Base-by-base conservation (phyloP, 306 rosid species). In the Carpinus fangiana region DNA sequence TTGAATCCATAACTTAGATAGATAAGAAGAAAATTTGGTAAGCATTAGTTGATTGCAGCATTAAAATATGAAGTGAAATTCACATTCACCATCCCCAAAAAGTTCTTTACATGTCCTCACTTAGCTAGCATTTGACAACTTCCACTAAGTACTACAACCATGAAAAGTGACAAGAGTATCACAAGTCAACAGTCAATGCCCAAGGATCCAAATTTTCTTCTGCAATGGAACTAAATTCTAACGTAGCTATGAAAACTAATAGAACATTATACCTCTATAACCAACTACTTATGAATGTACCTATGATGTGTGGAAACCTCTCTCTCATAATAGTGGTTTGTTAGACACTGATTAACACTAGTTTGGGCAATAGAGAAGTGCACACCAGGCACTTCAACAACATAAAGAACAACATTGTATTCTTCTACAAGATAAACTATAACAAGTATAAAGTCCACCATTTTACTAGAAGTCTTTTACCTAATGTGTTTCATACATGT, bases 1-100 rank as follows among this genome's bases (percentile, higher is more conserved):
- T 48, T 70, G 68, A 72, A 77, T 76, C 83, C 53, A 64, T 51
- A 78, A 13, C 75, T 48, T 73, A 62, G 18, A 12, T 73, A 62
- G 18, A 12, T 38, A 28, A 62, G 51, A 67, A 41, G 8, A 20
- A 66, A 36, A 9, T 9, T 31, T 3, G 72, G 50, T 36, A 66
- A 4, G 14, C 50, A 41, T 66, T 41, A 31, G 26, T 66, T 41
- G 8, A 38, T 41, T 66, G 45, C 20, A 66, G 72, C 51, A 18
- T 38, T 43, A 17, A 41, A 26, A 3, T 18, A 41, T 41, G 23
- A 66, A 38, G 50, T 18, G 71, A 38, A 18, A 21, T 38, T 66
- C 72, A 66, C 51, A 66, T 66, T n/a, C 26, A 66, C 11, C 18
- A 17, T 36, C 72, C 72, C 9, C 41, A 41, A 10, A 38, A 66